Percentiles rank a stretch among this genome's conserved stretches.
phyloP scores from a whole-genome alignment of 192 early-diverging fungal species.

The Coemansia umbellata region DNA sequence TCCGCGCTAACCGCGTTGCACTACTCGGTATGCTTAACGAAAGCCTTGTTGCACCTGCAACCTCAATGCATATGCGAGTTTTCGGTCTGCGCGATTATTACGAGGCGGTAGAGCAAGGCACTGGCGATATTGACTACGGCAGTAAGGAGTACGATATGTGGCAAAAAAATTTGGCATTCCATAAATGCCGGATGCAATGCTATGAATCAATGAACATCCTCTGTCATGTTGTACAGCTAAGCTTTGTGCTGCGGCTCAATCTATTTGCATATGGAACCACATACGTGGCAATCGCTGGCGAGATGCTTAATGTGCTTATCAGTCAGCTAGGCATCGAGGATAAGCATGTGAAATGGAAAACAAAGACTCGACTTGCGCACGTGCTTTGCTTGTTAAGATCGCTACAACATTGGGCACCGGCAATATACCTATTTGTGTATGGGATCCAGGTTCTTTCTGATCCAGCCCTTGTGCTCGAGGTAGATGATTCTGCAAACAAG shows the following conservation, averaged over 20 bases:
- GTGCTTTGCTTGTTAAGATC: conserved; percentile 36
- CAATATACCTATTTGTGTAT: conserved; percentile 42
- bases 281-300: conserved; percentile 41
- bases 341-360: conserved; percentile 22
- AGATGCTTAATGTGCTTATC: conserved; percentile 40
- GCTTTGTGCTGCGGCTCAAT: conserved; percentile 38
- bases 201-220: conserved; percentile 43
- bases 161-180: conserved; percentile 40
- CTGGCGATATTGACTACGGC: conserved; percentile 7
- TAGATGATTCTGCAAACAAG: neutral
- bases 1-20: conserved; percentile 46
- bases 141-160: conserved; percentile 16
- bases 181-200: conserved; percentile 39
- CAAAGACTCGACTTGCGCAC: conserved; percentile 37
- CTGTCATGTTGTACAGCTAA: conserved; percentile 41
- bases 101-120: conserved; percentile 19
- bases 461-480: conserved; percentile 28
- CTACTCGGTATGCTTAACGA: conserved; percentile 37
- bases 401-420: conserved; percentile 48
- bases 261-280: conserved; percentile 44
- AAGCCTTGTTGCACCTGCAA: conserved; percentile 22
- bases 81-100: conserved; percentile 46
- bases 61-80: conserved; percentile 37
- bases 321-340: conserved; percentile 35
- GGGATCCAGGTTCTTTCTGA: conserved; percentile 42